Evolutionary conservation across 495 filamentous ascomycete genomes (phyloP).

Genomic region (Xylaria flabelliformis): DNA sequence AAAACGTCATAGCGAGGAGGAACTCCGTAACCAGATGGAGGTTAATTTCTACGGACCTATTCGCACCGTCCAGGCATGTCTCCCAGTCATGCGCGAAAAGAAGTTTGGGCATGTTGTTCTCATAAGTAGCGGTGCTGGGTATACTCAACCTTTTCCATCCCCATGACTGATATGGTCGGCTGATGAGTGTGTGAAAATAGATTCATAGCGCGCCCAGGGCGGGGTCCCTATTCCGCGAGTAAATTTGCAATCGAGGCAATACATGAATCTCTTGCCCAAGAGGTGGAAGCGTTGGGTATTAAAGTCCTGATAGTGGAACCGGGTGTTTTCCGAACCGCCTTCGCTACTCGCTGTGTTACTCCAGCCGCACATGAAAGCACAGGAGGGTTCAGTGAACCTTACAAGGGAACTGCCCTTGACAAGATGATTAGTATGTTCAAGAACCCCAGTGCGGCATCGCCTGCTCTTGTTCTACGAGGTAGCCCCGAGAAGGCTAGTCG

Average conservation of each 20-base stretch:
- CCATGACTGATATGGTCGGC: background rate
- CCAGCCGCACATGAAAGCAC: conserved; percentile 35
- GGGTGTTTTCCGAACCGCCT: conserved; percentile 48
- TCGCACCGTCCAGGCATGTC: conserved; percentile 47
- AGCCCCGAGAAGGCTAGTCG: conserved; percentile 50
- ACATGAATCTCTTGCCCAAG: conserved; percentile 45
- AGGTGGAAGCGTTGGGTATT: conserved; percentile 53
- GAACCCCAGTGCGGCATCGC: background rate
- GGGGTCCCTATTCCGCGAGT: conserved; percentile 48
- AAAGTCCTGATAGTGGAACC: conserved; percentile 54
- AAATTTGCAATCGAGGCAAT: conserved; percentile 53
- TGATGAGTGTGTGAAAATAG: background rate
- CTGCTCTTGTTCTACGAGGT: conserved; percentile 28
- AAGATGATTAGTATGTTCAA: conserved; percentile 18
- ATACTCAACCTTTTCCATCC: conserved; percentile 37
- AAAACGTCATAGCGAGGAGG: conserved; percentile 39
- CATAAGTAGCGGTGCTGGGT: conserved; percentile 52
- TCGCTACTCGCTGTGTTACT: conserved; percentile 31
- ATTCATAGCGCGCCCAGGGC: conserved; percentile 28
- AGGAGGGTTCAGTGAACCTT: conserved; percentile 17
- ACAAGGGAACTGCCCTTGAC: conserved; percentile 28
- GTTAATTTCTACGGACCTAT: conserved; percentile 54
- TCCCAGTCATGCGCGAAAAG: conserved; percentile 52
- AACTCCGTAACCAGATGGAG: conserved; percentile 42
- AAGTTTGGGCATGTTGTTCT: conserved; percentile 48